Conservation (phyloP, 2,329 filamentous ascomycete genomes). For the Talaromyces sp. region DNA sequence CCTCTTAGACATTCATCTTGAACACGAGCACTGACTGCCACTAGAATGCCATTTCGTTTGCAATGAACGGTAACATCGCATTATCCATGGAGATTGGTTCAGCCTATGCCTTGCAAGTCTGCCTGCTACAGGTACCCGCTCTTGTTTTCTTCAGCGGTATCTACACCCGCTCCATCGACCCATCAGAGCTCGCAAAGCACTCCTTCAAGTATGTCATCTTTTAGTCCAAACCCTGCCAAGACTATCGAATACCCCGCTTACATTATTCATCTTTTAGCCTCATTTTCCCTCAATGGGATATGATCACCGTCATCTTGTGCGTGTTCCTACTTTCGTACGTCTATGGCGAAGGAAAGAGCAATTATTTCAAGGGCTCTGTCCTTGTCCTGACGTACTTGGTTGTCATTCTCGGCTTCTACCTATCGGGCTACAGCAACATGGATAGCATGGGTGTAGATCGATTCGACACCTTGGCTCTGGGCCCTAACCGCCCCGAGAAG, state of each 20-base stretch:
- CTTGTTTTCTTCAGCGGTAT: slow-evolving; percentile 88
- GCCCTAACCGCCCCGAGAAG: slow-evolving; percentile 31
- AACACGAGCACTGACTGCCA: slow-evolving; percentile 7
- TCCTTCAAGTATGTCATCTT: slow-evolving; percentile 54
- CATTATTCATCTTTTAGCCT: slow-evolving; percentile 54
- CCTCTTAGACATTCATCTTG: neutral
- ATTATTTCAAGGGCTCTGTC: slow-evolving; percentile 99
- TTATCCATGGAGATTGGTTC: slow-evolving; percentile 99
- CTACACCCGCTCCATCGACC: slow-evolving; percentile 62
- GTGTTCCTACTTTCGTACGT: slow-evolving; percentile 97
- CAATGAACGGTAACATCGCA: slow-evolving; percentile 99
- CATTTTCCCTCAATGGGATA: slow-evolving; percentile 98
- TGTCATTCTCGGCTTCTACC: slow-evolving; percentile 88
- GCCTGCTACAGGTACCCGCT: slow-evolving; percentile 89
- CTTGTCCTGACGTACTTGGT: slow-evolving; percentile 91
- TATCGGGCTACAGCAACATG: slow-evolving; percentile 67
- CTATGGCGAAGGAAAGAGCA: slow-evolving; percentile 98
- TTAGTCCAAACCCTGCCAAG: neutral
- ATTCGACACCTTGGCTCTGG: slow-evolving; percentile 51
- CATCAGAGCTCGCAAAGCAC: slow-evolving; percentile 53
- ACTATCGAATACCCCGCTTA: neutral
- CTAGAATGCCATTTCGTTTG: slow-evolving; percentile 96
- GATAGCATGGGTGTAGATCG: slow-evolving; percentile 52
- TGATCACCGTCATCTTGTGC: slow-evolving; percentile 94
- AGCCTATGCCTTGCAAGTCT: slow-evolving; percentile 94